These are phyloP conservation scores for Aureobasidium mangrovei DNA, from an alignment of 2,329 filamentous ascomycete species.

Conservation along the genomic window DNA sequence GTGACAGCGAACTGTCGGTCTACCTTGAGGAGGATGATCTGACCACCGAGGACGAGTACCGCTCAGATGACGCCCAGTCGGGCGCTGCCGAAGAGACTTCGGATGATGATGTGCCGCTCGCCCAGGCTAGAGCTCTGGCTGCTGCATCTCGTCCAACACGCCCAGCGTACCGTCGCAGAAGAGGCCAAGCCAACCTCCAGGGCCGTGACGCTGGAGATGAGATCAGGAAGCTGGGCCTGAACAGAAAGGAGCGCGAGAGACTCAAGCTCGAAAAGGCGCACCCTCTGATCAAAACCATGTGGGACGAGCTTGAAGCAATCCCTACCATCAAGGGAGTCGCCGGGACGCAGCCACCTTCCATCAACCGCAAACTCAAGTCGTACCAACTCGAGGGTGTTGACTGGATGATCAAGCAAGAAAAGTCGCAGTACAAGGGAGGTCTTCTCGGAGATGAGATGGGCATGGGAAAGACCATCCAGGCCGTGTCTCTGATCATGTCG, in stretches of 20 bases:
- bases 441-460: slow-evolving; percentile 97
- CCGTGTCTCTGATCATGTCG: slow-evolving; percentile 96
- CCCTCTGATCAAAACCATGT: slow-evolving; percentile 75
- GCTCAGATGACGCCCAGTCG: slow-evolving; percentile 13
- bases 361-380: slow-evolving; percentile 76
- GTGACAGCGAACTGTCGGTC: slow-evolving; percentile 31
- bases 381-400: slow-evolving; percentile 90
- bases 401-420: slow-evolving; percentile 91
- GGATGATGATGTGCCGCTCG: slow-evolving; percentile 23
- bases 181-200: slow-evolving; percentile 2
- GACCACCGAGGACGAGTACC: slow-evolving; percentile 28
- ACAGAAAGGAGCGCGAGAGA: slow-evolving; percentile 43
- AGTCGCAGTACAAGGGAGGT: slow-evolving; percentile 76
- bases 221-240: slow-evolving; percentile 14
- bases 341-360: slow-evolving; percentile 64
- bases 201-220: slow-evolving; percentile 6
- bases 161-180: neutral
- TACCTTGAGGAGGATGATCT: slow-evolving; percentile 31
- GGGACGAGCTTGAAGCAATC: slow-evolving; percentile 62
- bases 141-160: neutral
- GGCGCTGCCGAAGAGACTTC: slow-evolving; percentile 21
- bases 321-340: slow-evolving; percentile 56
- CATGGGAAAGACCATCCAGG: slow-evolving; percentile 96
- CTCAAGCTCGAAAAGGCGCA: slow-evolving; percentile 65
- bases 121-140: neutral